Evolutionary conservation across 2,329 filamentous ascomycete species (phyloP).

Genomic region (Dothiorella sarmentorum): DNA sequence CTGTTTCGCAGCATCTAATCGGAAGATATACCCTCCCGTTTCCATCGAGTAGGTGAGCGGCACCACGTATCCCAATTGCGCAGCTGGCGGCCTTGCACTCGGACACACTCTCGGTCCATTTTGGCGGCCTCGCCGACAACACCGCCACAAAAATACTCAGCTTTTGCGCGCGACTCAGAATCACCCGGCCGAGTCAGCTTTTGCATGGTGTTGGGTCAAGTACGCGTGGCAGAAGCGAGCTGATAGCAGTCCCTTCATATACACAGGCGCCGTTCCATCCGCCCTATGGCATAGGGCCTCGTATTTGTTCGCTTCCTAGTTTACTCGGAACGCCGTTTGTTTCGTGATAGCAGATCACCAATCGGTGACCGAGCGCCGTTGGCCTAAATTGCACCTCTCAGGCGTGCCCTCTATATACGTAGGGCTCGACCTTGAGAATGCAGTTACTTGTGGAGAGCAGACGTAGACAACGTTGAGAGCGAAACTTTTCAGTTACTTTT

Average conservation of each 20-base stretch:
- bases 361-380: not conserved
- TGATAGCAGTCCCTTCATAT: conserved; percentile 1
- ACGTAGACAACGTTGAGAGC: not conserved
- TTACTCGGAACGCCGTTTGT: not conserved
- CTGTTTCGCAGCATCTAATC: no score
- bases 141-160: not conserved
- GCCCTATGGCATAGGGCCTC: not conserved
- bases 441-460: not conserved
- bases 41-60: not conserved
- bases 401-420: conserved; percentile 13
- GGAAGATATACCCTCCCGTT: not conserved
- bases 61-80: not conserved
- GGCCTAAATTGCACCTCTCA: not conserved
- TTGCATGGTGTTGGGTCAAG: not conserved
- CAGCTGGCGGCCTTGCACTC: not conserved
- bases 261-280: not conserved
- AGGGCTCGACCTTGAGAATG: not conserved
- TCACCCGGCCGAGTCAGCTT: not conserved
- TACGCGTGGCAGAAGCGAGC: not conserved
- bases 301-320: conserved; percentile 7
- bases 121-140: not conserved
- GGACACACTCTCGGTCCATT: not conserved
- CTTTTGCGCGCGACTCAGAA: not conserved
- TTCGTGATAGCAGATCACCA: conserved; percentile 8
- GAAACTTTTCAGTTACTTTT: not conserved